Evolutionary conservation across 2,329 filamentous ascomycete species (phyloP).

Genomic region (Sordariomycetes sp.): DNA sequence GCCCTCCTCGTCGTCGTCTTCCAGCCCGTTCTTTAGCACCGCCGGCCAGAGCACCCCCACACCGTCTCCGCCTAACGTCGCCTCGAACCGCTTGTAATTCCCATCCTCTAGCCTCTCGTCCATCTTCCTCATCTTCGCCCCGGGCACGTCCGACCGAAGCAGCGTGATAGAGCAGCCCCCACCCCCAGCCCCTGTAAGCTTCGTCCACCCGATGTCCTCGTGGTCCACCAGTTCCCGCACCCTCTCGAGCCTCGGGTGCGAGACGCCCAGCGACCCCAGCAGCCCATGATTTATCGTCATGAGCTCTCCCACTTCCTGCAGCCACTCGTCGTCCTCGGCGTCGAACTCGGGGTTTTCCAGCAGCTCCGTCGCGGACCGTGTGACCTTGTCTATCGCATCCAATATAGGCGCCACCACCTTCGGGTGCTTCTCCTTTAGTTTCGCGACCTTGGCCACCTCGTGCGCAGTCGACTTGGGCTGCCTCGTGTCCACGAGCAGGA

Average conservation of each 20-base stretch:
- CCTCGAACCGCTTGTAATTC: constrained; percentile 77
- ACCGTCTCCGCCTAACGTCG: constrained; percentile 83
- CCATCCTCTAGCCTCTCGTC: constrained; percentile 56
- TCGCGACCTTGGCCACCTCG: constrained; percentile 79
- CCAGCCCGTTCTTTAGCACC: constrained; percentile 73
- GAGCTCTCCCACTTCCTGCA: constrained; percentile 73
- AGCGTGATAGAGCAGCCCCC: constrained; percentile 94
- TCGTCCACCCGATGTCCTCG: constrained; percentile 88
- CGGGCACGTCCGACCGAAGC: constrained; percentile 54
- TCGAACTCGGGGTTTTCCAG: constrained; percentile 58
- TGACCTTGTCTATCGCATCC: constrained; percentile 71
- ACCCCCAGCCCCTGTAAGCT: constrained; percentile 89
- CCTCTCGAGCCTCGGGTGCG: constrained; percentile 84
- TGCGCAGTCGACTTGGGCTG: constrained; percentile 75
- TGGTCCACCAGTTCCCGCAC: constrained; percentile 87
- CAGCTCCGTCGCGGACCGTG: constrained; percentile 40
- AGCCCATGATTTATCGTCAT: constrained; percentile 93
- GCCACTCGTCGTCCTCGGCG: constrained; percentile 45
- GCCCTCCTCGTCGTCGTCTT: constrained; percentile 64
- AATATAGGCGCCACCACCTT: constrained; percentile 71
- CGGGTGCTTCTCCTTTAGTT: constrained; percentile 61
- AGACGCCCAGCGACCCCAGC: constrained; percentile 83
- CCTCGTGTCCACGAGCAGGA: constrained; percentile 82
- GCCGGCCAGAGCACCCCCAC: constrained; percentile 93
- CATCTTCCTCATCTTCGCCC: constrained; percentile 48